Conservation (phyloP, 2,329 filamentous ascomycete species). For the Exserohilum rostratum region DNA sequence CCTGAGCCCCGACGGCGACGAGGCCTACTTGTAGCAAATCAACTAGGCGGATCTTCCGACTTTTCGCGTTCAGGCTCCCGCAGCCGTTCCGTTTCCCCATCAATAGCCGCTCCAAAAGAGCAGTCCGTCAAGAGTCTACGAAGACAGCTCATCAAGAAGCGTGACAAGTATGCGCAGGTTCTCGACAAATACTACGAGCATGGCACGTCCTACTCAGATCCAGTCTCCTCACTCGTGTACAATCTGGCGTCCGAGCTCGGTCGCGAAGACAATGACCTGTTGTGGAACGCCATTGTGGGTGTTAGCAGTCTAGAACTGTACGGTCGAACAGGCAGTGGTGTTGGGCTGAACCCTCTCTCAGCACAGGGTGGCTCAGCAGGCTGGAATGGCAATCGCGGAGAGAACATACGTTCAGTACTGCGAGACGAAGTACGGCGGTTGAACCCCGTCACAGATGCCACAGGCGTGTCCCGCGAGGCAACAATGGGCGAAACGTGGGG, state of each 20-base stretch:
- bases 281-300: constrained; percentile 94
- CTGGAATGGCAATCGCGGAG: constrained; percentile 82
- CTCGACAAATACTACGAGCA: constrained; percentile 83
- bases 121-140: constrained; percentile 75
- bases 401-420: constrained; percentile 81
- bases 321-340: constrained; percentile 80
- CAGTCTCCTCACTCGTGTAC: constrained; percentile 92
- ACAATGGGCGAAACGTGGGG: constrained; percentile 71
- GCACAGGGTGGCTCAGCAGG: constrained; percentile 64
- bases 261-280: constrained; percentile 91
- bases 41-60: constrained; percentile 45
- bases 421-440: constrained; percentile 92
- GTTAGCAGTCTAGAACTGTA: constrained; percentile 94
- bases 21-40: constrained; percentile 55
- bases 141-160: constrained; percentile 74
- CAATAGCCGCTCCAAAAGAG: constrained; percentile 55
- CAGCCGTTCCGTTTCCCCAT: constrained; percentile 45
- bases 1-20: constrained; percentile 67
- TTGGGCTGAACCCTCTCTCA: constrained; percentile 67
- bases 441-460: constrained; percentile 73
- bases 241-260: constrained; percentile 93
- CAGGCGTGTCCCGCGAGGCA: constrained; percentile 64
- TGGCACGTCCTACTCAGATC: constrained; percentile 91
- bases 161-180: constrained; percentile 75
- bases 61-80: constrained; percentile 50